phyloP scores from a whole-genome alignment of 371 early-diverging fungal species.

The Rhizomucor miehei region DNA sequence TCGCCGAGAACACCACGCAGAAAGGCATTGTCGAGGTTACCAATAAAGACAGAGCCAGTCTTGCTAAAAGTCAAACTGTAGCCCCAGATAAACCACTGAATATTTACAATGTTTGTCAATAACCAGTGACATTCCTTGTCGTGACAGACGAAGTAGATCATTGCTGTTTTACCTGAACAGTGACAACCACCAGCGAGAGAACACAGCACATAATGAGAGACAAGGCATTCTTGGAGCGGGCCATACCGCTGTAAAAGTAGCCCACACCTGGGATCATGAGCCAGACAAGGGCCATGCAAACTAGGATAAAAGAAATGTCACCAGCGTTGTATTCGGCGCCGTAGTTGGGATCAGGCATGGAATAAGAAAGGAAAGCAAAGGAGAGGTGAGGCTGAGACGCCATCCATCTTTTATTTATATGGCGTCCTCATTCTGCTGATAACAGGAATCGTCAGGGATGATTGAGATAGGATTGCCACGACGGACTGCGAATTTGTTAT shows the following conservation, averaged over 20 bases:
- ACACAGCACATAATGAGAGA: slow-evolving; percentile 69
- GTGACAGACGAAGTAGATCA: neutral
- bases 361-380: slow-evolving; percentile 2
- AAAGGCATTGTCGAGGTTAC: slow-evolving; percentile 75
- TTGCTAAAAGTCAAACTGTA: slow-evolving; percentile 85
- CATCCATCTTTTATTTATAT: neutral
- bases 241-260: slow-evolving; percentile 91
- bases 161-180: slow-evolving; percentile 36
- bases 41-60: slow-evolving; percentile 62
- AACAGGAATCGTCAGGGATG: slow-evolving; percentile 17
- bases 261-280: slow-evolving; percentile 87
- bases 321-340: slow-evolving; percentile 37
- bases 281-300: slow-evolving; percentile 75
- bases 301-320: slow-evolving; percentile 70
- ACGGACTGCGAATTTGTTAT: too few relatives aligned
- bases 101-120: neutral
- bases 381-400: neutral
- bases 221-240: slow-evolving; percentile 78
- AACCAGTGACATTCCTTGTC: neutral
- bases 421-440: slow-evolving; percentile 16
- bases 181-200: slow-evolving; percentile 67
- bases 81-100: slow-evolving; percentile 85
- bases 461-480: slow-evolving; percentile 12
- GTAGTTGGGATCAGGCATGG: slow-evolving; percentile 7
- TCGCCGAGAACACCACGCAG: slow-evolving; percentile 56